Evolutionary conservation across 495 filamentous ascomycete genomes (phyloP), one percentile per base, ranked within the genome.

Genomic region (Neurospora sp.): DNA sequence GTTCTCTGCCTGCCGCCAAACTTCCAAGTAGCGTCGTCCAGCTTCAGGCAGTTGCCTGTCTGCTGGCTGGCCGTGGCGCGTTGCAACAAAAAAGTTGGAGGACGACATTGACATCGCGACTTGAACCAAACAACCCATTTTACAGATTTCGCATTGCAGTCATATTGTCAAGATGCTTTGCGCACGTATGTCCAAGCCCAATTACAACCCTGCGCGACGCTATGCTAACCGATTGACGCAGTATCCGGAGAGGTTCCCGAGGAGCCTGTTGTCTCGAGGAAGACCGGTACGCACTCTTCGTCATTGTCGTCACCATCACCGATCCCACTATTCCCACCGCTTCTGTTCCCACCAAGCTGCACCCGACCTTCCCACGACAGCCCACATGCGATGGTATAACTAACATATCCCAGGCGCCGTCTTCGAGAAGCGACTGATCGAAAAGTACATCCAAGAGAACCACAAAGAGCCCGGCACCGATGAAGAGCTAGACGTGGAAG

Each of bases 171-270:
- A 80, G 72, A 91, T 94, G 92, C 83, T 93, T 80, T 94, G 92
- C 83, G 91, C 90, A 87, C 91, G 92, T 93, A 73, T 66, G 72
- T 62, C 8, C 21, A 0, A 19, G 0, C 17, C 34, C 11, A 38
- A 11, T 0, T 8, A 8, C 4, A 9, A 28, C 5, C 34, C 21
- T 28, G 45, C 36, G 66, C 17, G 40, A 9, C 7, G 13, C 0
- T 9, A 4, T 39, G 73, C 78, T 81, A 69, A 81, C 74, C 39
- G 59, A 40, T 73, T 59, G 15, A 71, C 54, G 73, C 78, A 98
- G 94, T 99, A 80, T 99, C 96, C 66, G 96, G 96, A 84, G 96
- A 98, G 89, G 91, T 94, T 83, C 96, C 96, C 70, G 92, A 97
- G 84, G 90, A 92, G 83, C 96, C 96, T 71, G 96, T 99, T 74